Percentiles rank a stretch among this genome's conserved stretches.
Evolutionary conservation across 768 basidiomycete genomes (phyloP).

Genomic region (Plicaturopsis crispa): DNA sequence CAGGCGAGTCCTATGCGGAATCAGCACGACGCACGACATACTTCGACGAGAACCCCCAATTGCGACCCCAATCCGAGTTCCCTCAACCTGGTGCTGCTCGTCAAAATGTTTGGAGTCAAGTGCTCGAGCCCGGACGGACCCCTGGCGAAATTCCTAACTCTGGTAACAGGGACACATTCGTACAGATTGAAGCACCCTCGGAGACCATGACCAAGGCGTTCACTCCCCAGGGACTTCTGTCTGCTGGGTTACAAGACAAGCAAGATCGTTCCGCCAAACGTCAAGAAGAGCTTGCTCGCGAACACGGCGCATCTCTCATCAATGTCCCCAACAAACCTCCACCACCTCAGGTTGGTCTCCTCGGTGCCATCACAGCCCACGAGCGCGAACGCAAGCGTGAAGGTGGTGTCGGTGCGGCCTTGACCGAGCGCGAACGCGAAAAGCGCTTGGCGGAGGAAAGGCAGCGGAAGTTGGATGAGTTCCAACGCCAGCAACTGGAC

Average conservation of each 20-base stretch:
- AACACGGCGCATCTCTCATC: conserved; percentile 85
- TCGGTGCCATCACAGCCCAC: conserved; percentile 94
- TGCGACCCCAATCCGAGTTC: conserved; percentile 49
- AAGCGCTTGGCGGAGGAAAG: conserved; percentile 87
- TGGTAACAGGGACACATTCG: conserved; percentile 46
- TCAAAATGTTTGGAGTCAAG: conserved; percentile 83
- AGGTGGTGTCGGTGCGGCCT: conserved; percentile 88
- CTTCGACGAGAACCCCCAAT: conserved; percentile 43
- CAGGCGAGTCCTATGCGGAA: conserved; percentile 24
- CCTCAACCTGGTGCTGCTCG: conserved; percentile 48
- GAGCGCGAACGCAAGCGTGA: conserved; percentile 92
- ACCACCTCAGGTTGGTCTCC: conserved; percentile 88
- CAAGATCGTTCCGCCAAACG: conserved; percentile 93
- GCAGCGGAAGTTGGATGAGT: conserved; percentile 87
- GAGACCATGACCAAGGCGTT: conserved; percentile 89
- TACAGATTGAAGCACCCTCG: conserved; percentile 66
- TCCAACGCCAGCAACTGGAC: conserved; percentile 83
- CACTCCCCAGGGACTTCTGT: conserved; percentile 88
- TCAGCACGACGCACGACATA: conserved; percentile 44
- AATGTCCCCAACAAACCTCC: conserved; percentile 95
- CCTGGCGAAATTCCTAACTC: conserved; percentile 34
- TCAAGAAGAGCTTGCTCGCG: conserved; percentile 90
- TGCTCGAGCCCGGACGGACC: conserved; percentile 62
- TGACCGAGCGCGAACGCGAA: conserved; percentile 94
- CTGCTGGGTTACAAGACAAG: conserved; percentile 92